Percentiles rank a stretch among this genome's conserved stretches.
phyloP scores from a whole-genome alignment of 495 filamentous ascomycete species.

The Hyaloscypha hepaticicola region DNA sequence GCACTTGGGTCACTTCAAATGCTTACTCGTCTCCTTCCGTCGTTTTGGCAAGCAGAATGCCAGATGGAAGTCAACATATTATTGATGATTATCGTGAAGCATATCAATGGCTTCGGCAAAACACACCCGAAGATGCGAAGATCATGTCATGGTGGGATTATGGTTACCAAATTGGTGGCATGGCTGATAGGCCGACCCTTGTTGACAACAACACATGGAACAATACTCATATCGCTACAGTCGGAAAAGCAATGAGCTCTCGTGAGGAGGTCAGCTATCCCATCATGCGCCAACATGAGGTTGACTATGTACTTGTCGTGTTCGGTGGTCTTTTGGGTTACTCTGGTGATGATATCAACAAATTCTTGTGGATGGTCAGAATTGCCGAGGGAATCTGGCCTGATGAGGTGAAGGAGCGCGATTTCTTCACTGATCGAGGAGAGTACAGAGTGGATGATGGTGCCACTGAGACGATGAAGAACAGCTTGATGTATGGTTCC shows the following conservation, averaged over 20 bases:
- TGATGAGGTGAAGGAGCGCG: slow-evolving; percentile 94
- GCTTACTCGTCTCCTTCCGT: slow-evolving; percentile 98
- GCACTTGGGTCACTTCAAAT: slow-evolving; percentile 99
- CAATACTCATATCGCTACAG: slow-evolving; percentile 99
- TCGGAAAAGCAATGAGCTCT: slow-evolving; percentile 98
- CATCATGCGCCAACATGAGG: slow-evolving; percentile 96
- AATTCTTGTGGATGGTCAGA: slow-evolving; percentile 99
- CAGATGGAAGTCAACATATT: slow-evolving; percentile 95
- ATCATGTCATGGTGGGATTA: slow-evolving; percentile 99
- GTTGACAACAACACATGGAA: slow-evolving; percentile 99
- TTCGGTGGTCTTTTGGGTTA: slow-evolving; percentile 97
- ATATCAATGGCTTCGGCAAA: slow-evolving; percentile 99
- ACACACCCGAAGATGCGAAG: slow-evolving; percentile 91
- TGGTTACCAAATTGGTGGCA: slow-evolving; percentile 99
- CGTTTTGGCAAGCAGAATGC: slow-evolving; percentile 86
- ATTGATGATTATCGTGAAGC: slow-evolving; percentile 99
- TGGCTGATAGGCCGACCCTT: slow-evolving; percentile 96
- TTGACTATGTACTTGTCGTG: slow-evolving; percentile 96
- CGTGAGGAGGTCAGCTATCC: slow-evolving; percentile 97
- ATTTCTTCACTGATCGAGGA: slow-evolving; percentile 92
- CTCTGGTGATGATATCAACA: slow-evolving; percentile 99
- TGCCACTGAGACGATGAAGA: slow-evolving; percentile 97
- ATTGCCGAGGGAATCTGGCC: slow-evolving; percentile 99
- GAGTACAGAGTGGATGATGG: slow-evolving; percentile 94
- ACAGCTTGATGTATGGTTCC: slow-evolving; percentile 83